Percentiles rank a stretch among this genome's conserved stretches.
Conservation (phyloP, 495 filamentous ascomycete genomes). For the Xylaria venustula region DNA sequence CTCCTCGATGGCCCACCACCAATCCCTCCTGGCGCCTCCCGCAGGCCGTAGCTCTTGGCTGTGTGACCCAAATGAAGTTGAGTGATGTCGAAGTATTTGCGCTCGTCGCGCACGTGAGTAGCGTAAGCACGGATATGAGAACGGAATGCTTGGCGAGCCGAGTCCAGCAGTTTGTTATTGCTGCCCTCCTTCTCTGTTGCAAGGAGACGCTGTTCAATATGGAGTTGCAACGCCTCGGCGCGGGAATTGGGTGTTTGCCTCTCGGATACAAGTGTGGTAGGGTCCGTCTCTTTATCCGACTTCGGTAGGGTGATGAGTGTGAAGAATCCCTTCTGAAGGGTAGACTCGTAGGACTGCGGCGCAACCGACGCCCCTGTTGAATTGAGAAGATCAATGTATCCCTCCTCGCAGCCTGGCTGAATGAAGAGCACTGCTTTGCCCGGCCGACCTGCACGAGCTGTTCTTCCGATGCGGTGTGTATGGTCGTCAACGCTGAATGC, state of each 20-base stretch:
- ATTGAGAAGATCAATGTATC: constrained; percentile 74
- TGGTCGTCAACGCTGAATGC: constrained; percentile 90
- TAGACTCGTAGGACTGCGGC: constrained; percentile 44
- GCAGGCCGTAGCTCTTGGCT: constrained; percentile 86
- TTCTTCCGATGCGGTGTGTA: constrained; percentile 90
- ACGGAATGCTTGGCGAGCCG: constrained; percentile 79
- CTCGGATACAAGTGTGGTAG: constrained; percentile 21
- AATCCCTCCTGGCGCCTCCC: constrained; percentile 85
- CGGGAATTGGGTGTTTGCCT: constrained; percentile 41
- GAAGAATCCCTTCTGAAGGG: constrained; percentile 55
- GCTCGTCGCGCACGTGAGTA: constrained; percentile 82
- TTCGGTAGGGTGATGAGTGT: constrained; percentile 38
- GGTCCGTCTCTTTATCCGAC: constrained; percentile 21
- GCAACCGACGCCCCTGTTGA: constrained; percentile 31
- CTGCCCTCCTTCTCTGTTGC: constrained; percentile 28
- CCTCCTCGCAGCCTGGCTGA: constrained; percentile 84
- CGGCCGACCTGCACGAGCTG: constrained; percentile 83
- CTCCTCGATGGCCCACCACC: constrained; percentile 43
- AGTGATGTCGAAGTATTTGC: constrained; percentile 83
- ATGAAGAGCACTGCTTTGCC: constrained; percentile 90
- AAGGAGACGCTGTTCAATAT: constrained; percentile 49
- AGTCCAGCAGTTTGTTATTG: constrained; percentile 53
- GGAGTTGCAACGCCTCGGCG: constrained; percentile 48
- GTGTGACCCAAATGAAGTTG: constrained; percentile 87
- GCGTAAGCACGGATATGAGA: constrained; percentile 93